Conservation (phyloP, 176 grass and related monocot species). For the Oropetium thomaeum region DNA sequence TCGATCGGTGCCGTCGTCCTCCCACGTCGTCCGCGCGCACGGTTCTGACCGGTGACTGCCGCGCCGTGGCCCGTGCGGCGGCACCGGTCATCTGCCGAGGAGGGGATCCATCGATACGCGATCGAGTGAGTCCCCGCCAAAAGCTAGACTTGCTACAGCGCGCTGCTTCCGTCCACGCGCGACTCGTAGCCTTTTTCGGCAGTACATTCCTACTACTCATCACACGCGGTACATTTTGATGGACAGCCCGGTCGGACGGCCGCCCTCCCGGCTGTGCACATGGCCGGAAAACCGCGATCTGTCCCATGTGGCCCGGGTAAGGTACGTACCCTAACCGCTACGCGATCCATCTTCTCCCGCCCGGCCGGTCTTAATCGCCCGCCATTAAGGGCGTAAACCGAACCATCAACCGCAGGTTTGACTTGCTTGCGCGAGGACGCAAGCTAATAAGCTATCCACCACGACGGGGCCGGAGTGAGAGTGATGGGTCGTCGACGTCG, state of each 20-base stretch:
- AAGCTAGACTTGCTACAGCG: too few relatives aligned
- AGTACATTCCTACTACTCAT: conserved; percentile 30
- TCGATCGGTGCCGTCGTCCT: too few relatives aligned
- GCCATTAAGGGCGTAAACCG: conserved; percentile 38
- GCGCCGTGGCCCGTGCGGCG: too few relatives aligned
- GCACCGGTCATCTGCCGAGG: too few relatives aligned
- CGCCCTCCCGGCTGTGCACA: background rate
- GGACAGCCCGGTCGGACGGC: background rate
- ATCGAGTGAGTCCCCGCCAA: too few relatives aligned
- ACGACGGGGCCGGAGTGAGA: background rate
- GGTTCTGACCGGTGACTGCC: too few relatives aligned
- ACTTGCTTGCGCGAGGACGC: conserved; percentile 26
- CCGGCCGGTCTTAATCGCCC: conserved; percentile 10
- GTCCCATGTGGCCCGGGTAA: conserved; percentile 4
- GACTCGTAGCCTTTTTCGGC: too few relatives aligned
- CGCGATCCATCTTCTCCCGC: background rate
- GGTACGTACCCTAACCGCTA: conserved; percentile 40
- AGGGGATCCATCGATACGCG: too few relatives aligned
- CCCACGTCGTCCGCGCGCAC: too few relatives aligned
- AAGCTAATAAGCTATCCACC: background rate
- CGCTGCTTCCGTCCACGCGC: too few relatives aligned
- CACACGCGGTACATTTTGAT: background rate
- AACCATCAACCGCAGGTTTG: conserved; percentile 44
- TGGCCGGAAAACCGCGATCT: background rate
- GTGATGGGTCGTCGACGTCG: background rate